A percentile compares a stretch with the other conserved stretches of the same genome.
These are phyloP conservation scores for Capronia coronata DNA, from an alignment of 2,329 filamentous ascomycete species.

Conservation along the genomic window DNA sequence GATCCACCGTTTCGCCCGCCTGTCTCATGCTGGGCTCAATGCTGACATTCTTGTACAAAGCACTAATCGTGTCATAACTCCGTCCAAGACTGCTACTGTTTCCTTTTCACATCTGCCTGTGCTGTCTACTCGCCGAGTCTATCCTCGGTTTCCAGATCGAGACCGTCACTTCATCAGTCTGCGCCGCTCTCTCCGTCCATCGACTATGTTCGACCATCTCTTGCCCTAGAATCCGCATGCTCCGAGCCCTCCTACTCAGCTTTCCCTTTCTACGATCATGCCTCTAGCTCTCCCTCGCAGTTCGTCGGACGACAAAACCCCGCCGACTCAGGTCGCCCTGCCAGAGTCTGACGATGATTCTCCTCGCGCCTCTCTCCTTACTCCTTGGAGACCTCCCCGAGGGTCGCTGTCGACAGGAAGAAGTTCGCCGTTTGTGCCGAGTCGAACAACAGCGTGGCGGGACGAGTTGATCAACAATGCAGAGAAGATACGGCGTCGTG, in stretches of 20 bases:
- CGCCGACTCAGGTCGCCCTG: constrained; percentile 19
- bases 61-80: not conserved
- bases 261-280: not conserved
- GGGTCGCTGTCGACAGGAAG: constrained; percentile 33
- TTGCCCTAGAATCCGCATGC: not conserved
- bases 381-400: constrained; percentile 48
- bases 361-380: constrained; percentile 34
- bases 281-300: not conserved
- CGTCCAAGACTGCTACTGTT: not conserved
- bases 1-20: too few relatives aligned
- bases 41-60: too few relatives aligned
- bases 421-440: constrained; percentile 36
- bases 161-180: not conserved
- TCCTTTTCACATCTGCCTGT: not conserved
- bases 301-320: constrained; percentile 6
- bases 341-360: constrained; percentile 27
- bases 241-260: not conserved
- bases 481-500: constrained; percentile 33
- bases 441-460: constrained; percentile 32
- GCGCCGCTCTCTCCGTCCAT: not conserved
- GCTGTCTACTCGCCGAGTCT: not conserved
- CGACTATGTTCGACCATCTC: not conserved
- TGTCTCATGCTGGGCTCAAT: too few relatives aligned
- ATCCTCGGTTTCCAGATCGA: not conserved
- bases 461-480: constrained; percentile 37